Conservation (phyloP, 441 rosid genomes). For the Cnidoscolus chayamansa region DNA sequence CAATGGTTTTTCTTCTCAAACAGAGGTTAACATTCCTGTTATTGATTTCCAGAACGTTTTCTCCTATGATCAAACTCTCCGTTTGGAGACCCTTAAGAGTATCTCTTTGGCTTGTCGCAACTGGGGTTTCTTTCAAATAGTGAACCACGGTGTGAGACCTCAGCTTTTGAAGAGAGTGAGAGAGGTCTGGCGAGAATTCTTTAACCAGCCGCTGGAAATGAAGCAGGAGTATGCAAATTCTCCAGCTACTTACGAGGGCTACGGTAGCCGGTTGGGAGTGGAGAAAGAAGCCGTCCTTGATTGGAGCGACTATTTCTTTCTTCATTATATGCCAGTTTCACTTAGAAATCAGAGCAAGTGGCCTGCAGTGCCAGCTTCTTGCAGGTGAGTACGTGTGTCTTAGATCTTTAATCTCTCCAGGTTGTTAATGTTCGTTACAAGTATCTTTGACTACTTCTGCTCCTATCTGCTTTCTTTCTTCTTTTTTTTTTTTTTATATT, state of each 20-base stretch:
- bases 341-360: slow-evolving; percentile 58
- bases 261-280: slow-evolving; percentile 76
- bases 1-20: not conserved
- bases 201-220: slow-evolving; percentile 49
- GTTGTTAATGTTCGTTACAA: not conserved
- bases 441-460: not conserved
- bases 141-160: slow-evolving; percentile 66
- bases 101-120: slow-evolving; percentile 52
- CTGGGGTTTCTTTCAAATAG: slow-evolving; percentile 87
- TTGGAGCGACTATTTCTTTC: slow-evolving; percentile 84
- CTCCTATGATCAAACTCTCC: slow-evolving; percentile 23
- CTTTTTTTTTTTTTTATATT: not conserved
- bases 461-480: not conserved
- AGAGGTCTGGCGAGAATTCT: slow-evolving; percentile 70
- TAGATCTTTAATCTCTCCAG: not conserved
- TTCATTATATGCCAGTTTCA: slow-evolving; percentile 54
- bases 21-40: slow-evolving; percentile 52
- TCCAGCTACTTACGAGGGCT: slow-evolving; percentile 81
- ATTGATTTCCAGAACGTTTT: slow-evolving; percentile 52
- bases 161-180: slow-evolving; percentile 53
- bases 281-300: slow-evolving; percentile 75
- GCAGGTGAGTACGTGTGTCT: slow-evolving; percentile 42
- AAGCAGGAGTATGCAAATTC: slow-evolving; percentile 58
- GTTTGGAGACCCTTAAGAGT: slow-evolving; percentile 19
- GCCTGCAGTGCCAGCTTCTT: slow-evolving; percentile 54